Base-by-base conservation (phyloP, 192 early-diverging fungal species). In the Coemansia sp. region DNA sequence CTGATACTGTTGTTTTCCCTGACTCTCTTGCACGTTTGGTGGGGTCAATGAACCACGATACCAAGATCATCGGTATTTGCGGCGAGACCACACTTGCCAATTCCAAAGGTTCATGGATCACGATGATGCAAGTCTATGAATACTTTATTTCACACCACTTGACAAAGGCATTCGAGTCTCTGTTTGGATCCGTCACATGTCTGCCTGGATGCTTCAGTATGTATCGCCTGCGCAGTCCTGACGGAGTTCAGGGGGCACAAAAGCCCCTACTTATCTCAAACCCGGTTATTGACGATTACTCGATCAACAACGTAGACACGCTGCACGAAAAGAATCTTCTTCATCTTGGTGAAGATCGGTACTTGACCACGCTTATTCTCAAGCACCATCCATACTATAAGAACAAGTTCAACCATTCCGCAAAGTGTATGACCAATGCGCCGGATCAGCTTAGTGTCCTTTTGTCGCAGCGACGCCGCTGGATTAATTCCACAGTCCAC, bases 401-500 rank as follows among this genome's bases (percentile, higher is more conserved):
- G 86, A 92, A 91, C 76, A 92, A 91, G 58, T 99, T 98, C 71
- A 92, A 92, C 5, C 86, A 93, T 4, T 93, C 96, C 53, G 98
- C 98, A 12, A 87, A 91, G 67, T 98, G 96, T 79, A 89, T 87
- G 76, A 99, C 98, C 43, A 91, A 88, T 51, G 98, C 93, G 9
- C 98, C 98, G 6, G 98, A 98, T 70, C 88, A 88, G 67, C 97
- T 95, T 90, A 83, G 87, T 57, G 90, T 99, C 40, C 79, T 99
- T 56, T 77, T 99, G 32, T 99, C 98, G 6, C 98, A 99, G 79
- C 91, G 98, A 64, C 94, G 98, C 83, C 92, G 98, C 70, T 99
- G 98, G 98, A 99, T 99, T 73, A 99, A 99, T 86, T 98, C 96
- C 45, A 99, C 98, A 5, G 92, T 99, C 8, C 98, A 99, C 86